Evolutionary conservation across 2,329 filamentous ascomycete species (phyloP), one percentile per base, ranked within the genome.

Genomic region (Penicillium sp.): DNA sequence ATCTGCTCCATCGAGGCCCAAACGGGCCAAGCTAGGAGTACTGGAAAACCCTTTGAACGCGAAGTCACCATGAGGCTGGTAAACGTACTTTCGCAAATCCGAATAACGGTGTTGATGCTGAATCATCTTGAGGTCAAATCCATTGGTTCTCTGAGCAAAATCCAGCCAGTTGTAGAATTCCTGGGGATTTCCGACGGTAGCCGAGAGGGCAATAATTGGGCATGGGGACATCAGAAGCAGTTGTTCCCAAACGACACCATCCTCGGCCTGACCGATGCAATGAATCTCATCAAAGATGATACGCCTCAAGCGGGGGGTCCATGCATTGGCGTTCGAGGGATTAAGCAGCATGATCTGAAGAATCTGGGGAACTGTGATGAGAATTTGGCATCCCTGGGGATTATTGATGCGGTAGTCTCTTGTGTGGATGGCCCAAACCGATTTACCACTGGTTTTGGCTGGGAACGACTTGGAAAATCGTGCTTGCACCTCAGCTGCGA

Each of bases 241-340:
- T 67, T 92, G 89, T 65, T 93, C 89, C 89, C 88, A 93, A 2
- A 92, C 79, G 1, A 91, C 76, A 51, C 89, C 89, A 62, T 92
- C 89, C 8, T 91, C 87, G 0, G 86, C 82, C 68, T 92, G 86
- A 0, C 89, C 88, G 58, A 93, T 92, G 34, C 84, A 91, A 69
- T 93, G 89, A 2, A 92, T 86, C 74, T 93, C 89, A 66, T 93
- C 89, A 57, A 92, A 92, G 50, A 92, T 91, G 68, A 92, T 91
- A 48, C 88, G 82, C 65, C 85, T 89, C 15, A 92, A 81, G 51
- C 87, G 78, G 4, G 80, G 79, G 0, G 88, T 82, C 89, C 89
- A 93, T 2, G 78, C 76, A 9, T 81, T 82, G 4, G 88, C 86
- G 63, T 91, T 89, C 0, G 79, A 76, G 0, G 88, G 85, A 0